Conservation (phyloP, 108 stramenopile genomes). For the Nitzschia sp. region DNA sequence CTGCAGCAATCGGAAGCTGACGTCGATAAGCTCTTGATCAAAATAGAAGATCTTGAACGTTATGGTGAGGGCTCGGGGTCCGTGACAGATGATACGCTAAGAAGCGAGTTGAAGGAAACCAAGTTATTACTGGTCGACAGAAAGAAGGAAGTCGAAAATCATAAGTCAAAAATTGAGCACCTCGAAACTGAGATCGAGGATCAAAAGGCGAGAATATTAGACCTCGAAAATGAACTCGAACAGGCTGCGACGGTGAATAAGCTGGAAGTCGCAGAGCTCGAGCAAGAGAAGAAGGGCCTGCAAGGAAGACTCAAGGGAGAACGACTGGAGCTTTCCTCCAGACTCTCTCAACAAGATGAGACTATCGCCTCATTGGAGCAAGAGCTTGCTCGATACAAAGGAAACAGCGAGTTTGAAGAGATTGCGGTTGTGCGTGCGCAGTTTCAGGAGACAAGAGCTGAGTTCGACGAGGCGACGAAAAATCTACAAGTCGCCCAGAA, state of each 20-base stretch:
- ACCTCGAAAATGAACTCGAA: slow-evolving; percentile 42
- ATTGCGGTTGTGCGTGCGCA: slow-evolving; percentile 17
- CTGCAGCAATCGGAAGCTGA: slow-evolving; percentile 32
- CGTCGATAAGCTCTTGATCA: slow-evolving; percentile 29
- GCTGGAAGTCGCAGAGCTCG: slow-evolving; percentile 34
- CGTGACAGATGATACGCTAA: slow-evolving; percentile 13
- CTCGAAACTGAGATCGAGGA: slow-evolving; percentile 18
- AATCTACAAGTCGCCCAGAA: slow-evolving; percentile 14
- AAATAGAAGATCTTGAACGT: slow-evolving; percentile 37
- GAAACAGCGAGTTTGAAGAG: slow-evolving; percentile 29
- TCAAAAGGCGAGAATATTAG: slow-evolving; percentile 8
- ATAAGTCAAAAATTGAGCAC: slow-evolving; percentile 3
- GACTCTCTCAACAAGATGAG: slow-evolving; percentile 24
- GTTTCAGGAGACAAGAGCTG: slow-evolving; percentile 14
- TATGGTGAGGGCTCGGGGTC: background rate
- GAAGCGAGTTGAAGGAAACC: slow-evolving; percentile 19
- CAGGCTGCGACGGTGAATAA: slow-evolving; percentile 20
- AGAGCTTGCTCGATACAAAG: slow-evolving; percentile 17
- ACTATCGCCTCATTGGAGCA: slow-evolving; percentile 16
- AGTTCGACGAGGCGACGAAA: slow-evolving; percentile 13
- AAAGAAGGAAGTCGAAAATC: slow-evolving; percentile 3
- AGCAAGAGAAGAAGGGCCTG: slow-evolving; percentile 26
- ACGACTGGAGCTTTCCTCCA: slow-evolving; percentile 22
- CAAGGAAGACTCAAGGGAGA: slow-evolving; percentile 35
- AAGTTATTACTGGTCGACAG: slow-evolving; percentile 23